Evolutionary conservation across 768 basidiomycete genomes (phyloP).

Genomic region (Calocybe indica): DNA sequence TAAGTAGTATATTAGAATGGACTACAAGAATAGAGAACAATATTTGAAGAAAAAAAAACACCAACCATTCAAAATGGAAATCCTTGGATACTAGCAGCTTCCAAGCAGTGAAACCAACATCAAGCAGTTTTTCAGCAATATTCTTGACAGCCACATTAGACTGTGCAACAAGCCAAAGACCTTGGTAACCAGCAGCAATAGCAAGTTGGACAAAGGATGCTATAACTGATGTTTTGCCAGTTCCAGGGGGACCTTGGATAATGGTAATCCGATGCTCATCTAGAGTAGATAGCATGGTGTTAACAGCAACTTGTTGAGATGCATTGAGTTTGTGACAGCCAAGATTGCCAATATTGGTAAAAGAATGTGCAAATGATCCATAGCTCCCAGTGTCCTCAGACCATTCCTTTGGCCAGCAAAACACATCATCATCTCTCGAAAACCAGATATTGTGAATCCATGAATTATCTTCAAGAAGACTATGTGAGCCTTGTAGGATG

Average conservation of each 20-base stretch:
- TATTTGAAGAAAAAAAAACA: constrained; percentile 1
- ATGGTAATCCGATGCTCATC: constrained; percentile 33
- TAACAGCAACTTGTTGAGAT: constrained; percentile 43
- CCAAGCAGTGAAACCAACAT: constrained; percentile 48
- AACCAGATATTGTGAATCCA: constrained; percentile 50
- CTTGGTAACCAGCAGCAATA: constrained; percentile 28
- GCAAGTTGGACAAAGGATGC: constrained; percentile 52
- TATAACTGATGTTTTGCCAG: constrained; percentile 73
- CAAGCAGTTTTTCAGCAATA: constrained; percentile 74
- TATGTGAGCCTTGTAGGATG: constrained; percentile 33
- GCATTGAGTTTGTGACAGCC: constrained; percentile 25
- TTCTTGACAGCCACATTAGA: constrained; percentile 89
- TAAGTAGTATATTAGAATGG: constrained; percentile 17
- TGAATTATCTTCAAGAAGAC: constrained; percentile 31
- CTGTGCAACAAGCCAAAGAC: constrained; percentile 80
- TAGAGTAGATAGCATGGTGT: constrained; percentile 36
- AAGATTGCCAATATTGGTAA: background rate
- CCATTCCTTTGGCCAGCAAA: constrained; percentile 39
- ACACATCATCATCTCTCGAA: constrained; percentile 16
- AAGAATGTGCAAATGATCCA: background rate
- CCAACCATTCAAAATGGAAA: constrained; percentile 63
- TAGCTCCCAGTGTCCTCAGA: constrained; percentile 4
- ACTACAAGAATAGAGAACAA: constrained; percentile 3
- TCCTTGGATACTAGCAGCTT: constrained; percentile 64
- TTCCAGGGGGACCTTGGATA: constrained; percentile 58